Conservation (phyloP, 495 filamentous ascomycete genomes). For the Gamarada debralockiae region DNA sequence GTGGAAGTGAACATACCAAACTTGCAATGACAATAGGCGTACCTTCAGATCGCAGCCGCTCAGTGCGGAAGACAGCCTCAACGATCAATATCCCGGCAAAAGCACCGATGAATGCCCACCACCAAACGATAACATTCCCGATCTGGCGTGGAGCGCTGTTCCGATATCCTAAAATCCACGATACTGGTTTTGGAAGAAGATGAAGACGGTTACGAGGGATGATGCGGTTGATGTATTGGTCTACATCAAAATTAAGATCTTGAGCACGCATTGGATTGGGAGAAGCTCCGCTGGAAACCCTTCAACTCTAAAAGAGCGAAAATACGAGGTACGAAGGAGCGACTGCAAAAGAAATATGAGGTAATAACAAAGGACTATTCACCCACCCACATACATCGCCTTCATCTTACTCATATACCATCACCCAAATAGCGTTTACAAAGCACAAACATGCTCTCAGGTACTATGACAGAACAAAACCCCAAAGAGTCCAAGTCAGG, state of each 20-base stretch:
- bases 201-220: slow-evolving; percentile 48
- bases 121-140: slow-evolving; percentile 47
- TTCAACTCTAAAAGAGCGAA: no score
- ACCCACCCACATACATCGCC: no score
- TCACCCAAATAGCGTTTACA: no score
- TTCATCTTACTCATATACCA: no score
- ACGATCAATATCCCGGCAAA: slow-evolving; percentile 45
- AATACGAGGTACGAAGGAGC: no score
- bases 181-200: slow-evolving; percentile 39
- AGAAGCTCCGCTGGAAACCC: no score
- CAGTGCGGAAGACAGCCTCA: slow-evolving; percentile 37
- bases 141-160: slow-evolving; percentile 23
- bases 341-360: no score
- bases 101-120: slow-evolving; percentile 52
- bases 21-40: slow-evolving; percentile 48
- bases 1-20: no score
- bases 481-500: no score
- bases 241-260: slow-evolving; percentile 57
- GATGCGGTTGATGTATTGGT: slow-evolving; percentile 58
- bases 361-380: no score
- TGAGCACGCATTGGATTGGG: not conserved
- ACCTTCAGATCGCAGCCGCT: slow-evolving; percentile 30
- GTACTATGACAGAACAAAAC: no score
- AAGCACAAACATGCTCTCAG: no score
- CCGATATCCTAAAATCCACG: slow-evolving; percentile 51